Evolutionary conservation across 2,329 filamentous ascomycete species (phyloP), one percentile per base, ranked within the genome.

Genomic region (Ceratocystis colombiana): DNA sequence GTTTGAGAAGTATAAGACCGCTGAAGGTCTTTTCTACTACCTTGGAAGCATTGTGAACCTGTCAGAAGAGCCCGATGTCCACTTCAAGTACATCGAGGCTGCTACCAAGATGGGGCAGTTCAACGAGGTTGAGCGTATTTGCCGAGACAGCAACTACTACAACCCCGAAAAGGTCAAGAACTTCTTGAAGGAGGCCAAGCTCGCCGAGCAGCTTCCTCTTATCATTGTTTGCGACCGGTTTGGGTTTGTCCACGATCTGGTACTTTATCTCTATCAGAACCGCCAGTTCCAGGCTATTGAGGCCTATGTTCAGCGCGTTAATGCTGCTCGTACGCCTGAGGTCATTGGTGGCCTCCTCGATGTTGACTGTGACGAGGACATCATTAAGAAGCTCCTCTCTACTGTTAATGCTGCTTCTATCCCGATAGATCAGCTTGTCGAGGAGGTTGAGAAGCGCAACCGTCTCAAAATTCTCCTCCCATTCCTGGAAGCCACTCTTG

Each of bases 151-250:
- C 81, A 91, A 88, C 75, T 82, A 83, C 73, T 93, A 91, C 78
- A 93, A 96, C 75, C 83, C 91, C 0, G 91, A 96, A 77, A 96
- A 96, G 81, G 90, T 96, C 67, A 96, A 96, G 82, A 99, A 99
- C 80, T 99, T 97, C 84, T 80, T 99, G 69, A 99, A 99, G 79
- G 95, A 99, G 75, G 93, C 94, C 65, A 88, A 87, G 70, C 81
- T 99, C 57, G 86, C 88, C 1, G 94, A 99, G 76, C 93, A 96
- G 78, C 82, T 99, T 55, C 94, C 94, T 55, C 80, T 99, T 65
- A 99, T 99, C 77, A 96, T 97, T 71, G 91, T 99, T 68, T 99
- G 95, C 78, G 94, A 99, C 74, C 90, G 93, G n/a, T 96, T 95
- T 83, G 96, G 97, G 79, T 96, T 99, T 73, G 90, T 97, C 53